Evolutionary conservation across 2,329 filamentous ascomycete genomes (phyloP), one percentile per base, ranked within the genome.

Genomic region (Drechslera avenae): DNA sequence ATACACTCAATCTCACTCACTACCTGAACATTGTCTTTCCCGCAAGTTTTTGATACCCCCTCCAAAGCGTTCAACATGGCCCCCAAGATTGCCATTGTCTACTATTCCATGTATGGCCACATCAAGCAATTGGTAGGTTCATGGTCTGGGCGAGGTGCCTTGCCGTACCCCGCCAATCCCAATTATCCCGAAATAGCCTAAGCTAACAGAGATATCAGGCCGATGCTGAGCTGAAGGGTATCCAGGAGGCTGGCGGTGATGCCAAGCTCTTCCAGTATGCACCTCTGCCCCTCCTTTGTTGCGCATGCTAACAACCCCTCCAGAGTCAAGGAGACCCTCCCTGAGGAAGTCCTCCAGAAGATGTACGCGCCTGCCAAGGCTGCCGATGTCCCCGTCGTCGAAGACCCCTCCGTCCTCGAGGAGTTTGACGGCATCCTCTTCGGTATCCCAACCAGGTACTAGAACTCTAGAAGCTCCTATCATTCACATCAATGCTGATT

Each of bases 391-490:
- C 83, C 68, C 14, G 62, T 86, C 50, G 74, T 90, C 63, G 80
- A 86, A 52, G 78, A 81, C 65, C 81, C 83, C 41, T 73, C 82
- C 10, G 79, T 74, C 26, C 86, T 97, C 35, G 84, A 86, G 69
- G 59, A 79, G 45, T 97, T 95, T 79, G 92, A 97, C 70, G 94
- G 81, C 62, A 87, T 97, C 80, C 86, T 99, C 59, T 83, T 97
- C 67, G 94, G 94, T 62, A 94, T 97, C 74, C 94, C 94, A 53
- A 99, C 94, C 43, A 86, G 94, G 63, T 99, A 90, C 79, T 94
- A 94, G 67, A 97, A 95, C 85, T 96, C 96, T 83, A 8, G 3
- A 5, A 28, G 9, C 23, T 10, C 8, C 7, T 4, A 28, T 10
- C 23, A 5, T 28, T 28, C 23, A 28, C 7, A 4, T 7, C 19